Base-by-base conservation (phyloP, 306 rosid genomes). In the Cicer yamashitae region DNA sequence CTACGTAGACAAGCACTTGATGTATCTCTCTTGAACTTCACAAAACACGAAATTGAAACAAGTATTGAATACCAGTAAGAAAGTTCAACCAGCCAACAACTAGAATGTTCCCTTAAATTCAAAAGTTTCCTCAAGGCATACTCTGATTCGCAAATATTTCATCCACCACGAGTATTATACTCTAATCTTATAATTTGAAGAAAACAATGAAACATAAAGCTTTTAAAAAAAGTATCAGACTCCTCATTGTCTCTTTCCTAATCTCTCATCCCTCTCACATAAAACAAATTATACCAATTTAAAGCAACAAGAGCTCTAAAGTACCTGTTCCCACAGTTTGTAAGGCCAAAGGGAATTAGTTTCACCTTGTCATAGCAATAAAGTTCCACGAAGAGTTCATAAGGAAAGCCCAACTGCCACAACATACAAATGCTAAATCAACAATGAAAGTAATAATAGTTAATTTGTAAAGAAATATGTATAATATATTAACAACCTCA, bases 281-380 rank as follows among this genome's bases (percentile, higher is more conserved):
- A 40, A 54, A 70, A 77, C 59, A 43, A 68, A 51, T 38, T 17
- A 75, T 10, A 53, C 45, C 60, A 76, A 80, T 67, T 61, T 56
- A 13, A 72, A 76, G 75, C 68, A 44, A 44, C 52, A 76, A 76
- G 38, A 78, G 66, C 71, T 77, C 67, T 40, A 68, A 56, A 30
- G 77, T 82, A 91, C 96, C 93, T 91, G 88, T 91, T 91, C 60
- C 96, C 96, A 77, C 90, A 87, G 79, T 91, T 91, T 71, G 78
- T 73, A 47, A 91, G 91, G 79, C 96, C 96, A 77, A 91, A 91
- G 48, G 93, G 93, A 48, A 53, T 75, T 67, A 87, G 85, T 56
- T 86, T 85, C 86, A 81, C 78, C 84, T 81, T 86, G 83, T 91
- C 83, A 79, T 66, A 62, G 66, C 88, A 81, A 81, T 89, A 91